Conservation (phyloP, 1,284 basidiomycete genomes). For the Lentinus polychrous region DNA sequence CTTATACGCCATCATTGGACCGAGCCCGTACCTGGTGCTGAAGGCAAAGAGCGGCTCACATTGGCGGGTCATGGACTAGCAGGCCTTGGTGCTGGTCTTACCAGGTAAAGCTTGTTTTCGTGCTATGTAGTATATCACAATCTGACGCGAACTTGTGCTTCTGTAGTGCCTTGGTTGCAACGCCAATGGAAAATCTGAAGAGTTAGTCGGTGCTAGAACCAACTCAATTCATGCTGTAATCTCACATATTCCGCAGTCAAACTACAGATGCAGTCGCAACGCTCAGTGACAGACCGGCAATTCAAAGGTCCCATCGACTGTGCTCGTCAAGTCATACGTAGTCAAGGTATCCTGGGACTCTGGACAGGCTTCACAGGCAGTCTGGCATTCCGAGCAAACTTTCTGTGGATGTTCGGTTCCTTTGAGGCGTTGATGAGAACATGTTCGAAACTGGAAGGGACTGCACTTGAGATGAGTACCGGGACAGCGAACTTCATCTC, state of each 20-base stretch:
- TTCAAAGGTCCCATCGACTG: slow-evolving; percentile 65
- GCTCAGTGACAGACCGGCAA: slow-evolving; percentile 43
- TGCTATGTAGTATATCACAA: too few relatives aligned
- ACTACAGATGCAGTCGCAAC: slow-evolving; percentile 68
- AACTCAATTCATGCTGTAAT: slow-evolving; percentile 3
- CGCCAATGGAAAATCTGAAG: slow-evolving; percentile 70
- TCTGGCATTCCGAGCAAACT: slow-evolving; percentile 55
- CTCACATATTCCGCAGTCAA: slow-evolving; percentile 43
- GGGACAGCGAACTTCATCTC: slow-evolving; percentile 64
- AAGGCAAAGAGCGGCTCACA: slow-evolving; percentile 39
- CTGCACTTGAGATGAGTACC: slow-evolving; percentile 53
- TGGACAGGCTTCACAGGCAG: slow-evolving; percentile 64
- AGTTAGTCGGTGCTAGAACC: slow-evolving; percentile 29
- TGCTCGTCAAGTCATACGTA: slow-evolving; percentile 43
- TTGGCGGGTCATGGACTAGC: slow-evolving; percentile 59
- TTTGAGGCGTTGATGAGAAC: slow-evolving; percentile 58
- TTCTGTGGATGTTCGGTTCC: slow-evolving; percentile 64
- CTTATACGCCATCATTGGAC: slow-evolving; percentile 48
- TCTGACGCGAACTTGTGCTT: neutral
- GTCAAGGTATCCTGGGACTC: slow-evolving; percentile 51
- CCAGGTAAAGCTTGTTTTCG: slow-evolving; percentile 41
- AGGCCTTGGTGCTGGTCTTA: slow-evolving; percentile 70
- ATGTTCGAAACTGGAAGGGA: slow-evolving; percentile 44
- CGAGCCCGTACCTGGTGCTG: slow-evolving; percentile 39
- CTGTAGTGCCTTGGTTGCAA: slow-evolving; percentile 54